Evolutionary conservation across 1,139 yeast species (phyloP), one percentile per base, ranked within the genome.

Genomic region (Hyphopichia buzzinii): DNA sequence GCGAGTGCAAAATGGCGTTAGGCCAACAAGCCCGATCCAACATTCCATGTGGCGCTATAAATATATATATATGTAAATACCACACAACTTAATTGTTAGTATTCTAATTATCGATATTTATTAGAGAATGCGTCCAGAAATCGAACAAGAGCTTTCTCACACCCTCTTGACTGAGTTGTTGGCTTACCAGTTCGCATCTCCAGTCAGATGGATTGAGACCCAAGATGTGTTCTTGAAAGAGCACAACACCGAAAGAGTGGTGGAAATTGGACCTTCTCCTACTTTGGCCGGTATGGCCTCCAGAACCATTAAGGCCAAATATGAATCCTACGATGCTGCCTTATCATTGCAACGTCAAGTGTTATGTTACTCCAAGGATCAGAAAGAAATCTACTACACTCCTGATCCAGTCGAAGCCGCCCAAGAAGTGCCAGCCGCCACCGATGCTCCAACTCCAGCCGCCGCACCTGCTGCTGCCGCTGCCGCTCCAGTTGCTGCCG

Each of bases 121-220:
- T 26, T 24, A 19, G 38, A 48, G 35, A 28, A 92, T 92, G 97
- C 88, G 88, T 67, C 96, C 98, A 49, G 97, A 92, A 76, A 84
- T 89, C 48, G 95, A 92, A 74, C 98, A 92, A 73, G 97, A 92
- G 64, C 79, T 92, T 52, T 95, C 98, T 48, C 97, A 92, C 63
- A 84, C 89, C 46, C 77, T 92, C 51, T 77, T 92, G 62, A 89
- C 97, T 17, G 98, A 92, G 77, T 80, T 92, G 54, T 77, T 92
- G 68, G 97, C 98, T 35, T 92, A 90, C 70, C 99, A 92, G 67
- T 92, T 92, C 59, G 98, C 99, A 32, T 90, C 97, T 45, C 98
- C 99, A 33, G 99, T 92, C 48, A 83, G 97, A 77, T 92, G 99
- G 97, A 94, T 92, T 63, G 98, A 92, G 65, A 92, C 98, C 44